Base-by-base conservation (phyloP, 768 basidiomycete genomes). In the Rhodotorula sphaerocarpa region DNA sequence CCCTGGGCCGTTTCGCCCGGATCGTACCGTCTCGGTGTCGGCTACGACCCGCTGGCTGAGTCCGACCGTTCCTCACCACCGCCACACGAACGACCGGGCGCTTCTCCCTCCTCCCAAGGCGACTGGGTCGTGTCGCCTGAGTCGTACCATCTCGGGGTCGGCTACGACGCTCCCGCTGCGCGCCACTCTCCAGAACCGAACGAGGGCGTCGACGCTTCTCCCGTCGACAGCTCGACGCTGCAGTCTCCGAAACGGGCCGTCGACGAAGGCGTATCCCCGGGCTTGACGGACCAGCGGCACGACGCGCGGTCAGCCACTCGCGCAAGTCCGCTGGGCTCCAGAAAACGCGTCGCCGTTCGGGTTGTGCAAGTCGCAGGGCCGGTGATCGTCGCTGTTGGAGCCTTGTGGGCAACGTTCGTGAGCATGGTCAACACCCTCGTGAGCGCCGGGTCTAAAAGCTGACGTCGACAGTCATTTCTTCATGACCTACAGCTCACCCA, bases 11-110 rank as follows among this genome's bases (percentile, higher is more conserved):
- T 23, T 10, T 31, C 45, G 6, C 45, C 33, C 34, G 47, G 44
- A 1, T 18, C 27, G 1, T 63, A 63, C 25, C 45, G 18, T 1
- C 51, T 53, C 36, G 62, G 62, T 18, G 62, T 63, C 7, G 62
- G 62, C 0, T 63, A 27, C 51, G 56, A 63, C 30, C 2, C 6
- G 18, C 11, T 5, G 36, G 18, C 23, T 28, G 23, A 23, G n/a
- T 25, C 10, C 18, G 6, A 7, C 30, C 3, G 10, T 14, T 5
- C 21, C 18, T 12, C 27, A 5, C 30, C 10, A 9, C 2, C 39
- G 11, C 5, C 15, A 7, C 30, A 7, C 5, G 25, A 6, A 42
- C 16, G 33, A 31, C n/a, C 39, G 18, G 21, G 41, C 34, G 16
- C 47, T 41, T 7, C n/a, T 6, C n/a, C 11, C 25, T 27, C 6